Conservation (phyloP, 306 rosid genomes). For the Sindora glabra region DNA sequence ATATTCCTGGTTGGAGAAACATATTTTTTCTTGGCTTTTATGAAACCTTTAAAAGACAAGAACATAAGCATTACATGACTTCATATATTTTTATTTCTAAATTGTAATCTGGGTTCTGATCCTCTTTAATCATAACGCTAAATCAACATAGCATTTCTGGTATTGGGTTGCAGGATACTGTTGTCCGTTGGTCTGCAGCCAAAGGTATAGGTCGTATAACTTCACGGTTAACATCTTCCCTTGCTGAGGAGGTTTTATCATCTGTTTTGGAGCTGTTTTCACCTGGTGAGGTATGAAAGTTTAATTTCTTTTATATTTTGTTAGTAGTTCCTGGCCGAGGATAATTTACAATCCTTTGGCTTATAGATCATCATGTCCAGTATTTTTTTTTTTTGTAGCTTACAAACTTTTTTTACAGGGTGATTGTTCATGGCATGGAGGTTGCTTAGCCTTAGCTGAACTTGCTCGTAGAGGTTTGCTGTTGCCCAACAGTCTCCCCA, state of each 20-base stretch:
- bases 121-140: no score
- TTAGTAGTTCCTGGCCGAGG: background rate
- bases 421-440: slow-evolving; percentile 99
- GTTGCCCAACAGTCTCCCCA: slow-evolving; percentile 70
- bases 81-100: no score
- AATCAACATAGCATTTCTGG: no score
- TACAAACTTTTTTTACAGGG: slow-evolving; percentile 47
- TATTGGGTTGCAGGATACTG: slow-evolving; percentile 64
- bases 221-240: slow-evolving; percentile 70
- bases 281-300: slow-evolving; percentile 70
- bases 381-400: no score
- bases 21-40: no score
- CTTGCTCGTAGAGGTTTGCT: slow-evolving; percentile 97
- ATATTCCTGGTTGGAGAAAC: background rate
- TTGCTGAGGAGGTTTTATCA: slow-evolving; percentile 81
- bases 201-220: slow-evolving; percentile 90
- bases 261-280: slow-evolving; percentile 89
- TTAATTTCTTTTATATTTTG: slow-evolving; percentile 13
- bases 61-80: background rate
- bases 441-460: slow-evolving; percentile 96
- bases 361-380: background rate
- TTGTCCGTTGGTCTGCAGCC: slow-evolving; percentile 98
- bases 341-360: background rate
- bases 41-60: no score
- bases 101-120: no score